phyloP scores from a whole-genome alignment of 371 early-diverging fungal species.

The Syncephalastrum sp. region DNA sequence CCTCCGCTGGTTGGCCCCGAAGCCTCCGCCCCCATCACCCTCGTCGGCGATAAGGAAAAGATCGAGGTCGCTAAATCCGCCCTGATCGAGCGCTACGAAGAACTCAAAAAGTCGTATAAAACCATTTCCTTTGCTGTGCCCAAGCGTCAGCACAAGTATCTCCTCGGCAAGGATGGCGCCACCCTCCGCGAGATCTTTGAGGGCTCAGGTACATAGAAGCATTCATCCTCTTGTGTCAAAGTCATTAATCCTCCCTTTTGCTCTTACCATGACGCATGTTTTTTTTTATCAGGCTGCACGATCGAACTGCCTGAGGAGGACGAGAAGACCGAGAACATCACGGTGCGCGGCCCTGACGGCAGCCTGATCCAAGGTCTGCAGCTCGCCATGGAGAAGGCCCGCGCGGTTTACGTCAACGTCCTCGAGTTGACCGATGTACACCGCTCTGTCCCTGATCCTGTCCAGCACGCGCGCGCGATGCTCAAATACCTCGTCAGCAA shows the following conservation, averaged over 20 bases:
- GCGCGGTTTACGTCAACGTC: constrained; percentile 52
- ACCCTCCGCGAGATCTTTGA: constrained; percentile 77
- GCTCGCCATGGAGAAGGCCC: constrained; percentile 79
- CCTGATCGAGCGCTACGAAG: constrained; percentile 56
- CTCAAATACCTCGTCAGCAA: constrained; percentile 63
- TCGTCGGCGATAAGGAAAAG: constrained; percentile 71
- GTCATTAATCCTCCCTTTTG: no score
- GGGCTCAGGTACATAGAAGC: constrained; percentile 17
- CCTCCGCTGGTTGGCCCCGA: constrained; percentile 61
- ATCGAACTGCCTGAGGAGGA: constrained; percentile 71
- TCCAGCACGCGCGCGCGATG: constrained; percentile 58
- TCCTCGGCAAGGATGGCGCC: constrained; percentile 82
- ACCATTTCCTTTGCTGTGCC: constrained; percentile 71
- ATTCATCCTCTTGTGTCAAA: not conserved
- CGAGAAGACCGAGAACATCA: constrained; percentile 70
- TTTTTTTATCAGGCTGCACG: constrained; percentile 56
- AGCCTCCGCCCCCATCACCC: constrained; percentile 56
- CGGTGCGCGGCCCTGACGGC: constrained; percentile 78
- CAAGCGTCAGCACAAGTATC: constrained; percentile 89
- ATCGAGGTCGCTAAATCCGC: constrained; percentile 63
- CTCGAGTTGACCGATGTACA: constrained; percentile 56
- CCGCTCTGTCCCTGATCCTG: constrained; percentile 42
- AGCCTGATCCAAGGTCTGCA: constrained; percentile 67
- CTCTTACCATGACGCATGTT: not conserved
- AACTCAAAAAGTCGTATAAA: constrained; percentile 62